Conservation (phyloP, 139 green algal genomes). For the Picochlorum sp. region DNA sequence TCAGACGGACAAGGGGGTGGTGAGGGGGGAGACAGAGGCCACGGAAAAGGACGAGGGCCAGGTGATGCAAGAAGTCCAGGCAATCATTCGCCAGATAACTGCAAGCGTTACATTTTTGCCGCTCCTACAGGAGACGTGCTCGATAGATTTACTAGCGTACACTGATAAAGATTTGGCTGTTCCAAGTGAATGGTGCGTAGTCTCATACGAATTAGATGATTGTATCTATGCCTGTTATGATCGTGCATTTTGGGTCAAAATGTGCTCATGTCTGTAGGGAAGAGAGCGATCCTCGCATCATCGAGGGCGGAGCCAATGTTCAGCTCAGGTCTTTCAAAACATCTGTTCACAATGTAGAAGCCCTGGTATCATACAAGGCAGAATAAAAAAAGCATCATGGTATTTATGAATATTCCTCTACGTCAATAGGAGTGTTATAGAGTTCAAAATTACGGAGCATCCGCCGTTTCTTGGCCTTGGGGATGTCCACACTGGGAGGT, state of each 20-base stretch:
- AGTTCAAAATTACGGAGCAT: too few species aligned
- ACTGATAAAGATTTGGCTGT: constrained; percentile 64
- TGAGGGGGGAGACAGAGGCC: constrained; percentile 22
- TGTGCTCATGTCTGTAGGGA: constrained; percentile 28
- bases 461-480: too few species aligned
- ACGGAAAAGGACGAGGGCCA: constrained; percentile 74
- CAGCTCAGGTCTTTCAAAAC: constrained; percentile 87
- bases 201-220: too few species aligned
- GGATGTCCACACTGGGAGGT: too few species aligned
- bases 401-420: constrained; percentile 4
- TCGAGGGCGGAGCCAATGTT: constrained; percentile 69
- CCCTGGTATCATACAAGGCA: constrained; percentile 74
- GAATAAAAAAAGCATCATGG: neutral
- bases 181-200: constrained; percentile 60
- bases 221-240: too few species aligned
- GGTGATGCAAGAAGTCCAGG: constrained; percentile 82
- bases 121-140: constrained; percentile 78
- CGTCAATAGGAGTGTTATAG: neutral
- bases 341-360: constrained; percentile 88
- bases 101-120: constrained; percentile 91
- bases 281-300: constrained; percentile 78
- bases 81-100: constrained; percentile 92
- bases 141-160: constrained; percentile 92
- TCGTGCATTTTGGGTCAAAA: too few species aligned
- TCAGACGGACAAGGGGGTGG: constrained; percentile 65